These are phyloP conservation scores for Yarrowia sp. DNA, from an alignment of 805 yeast genomes.

Conservation along the genomic window DNA sequence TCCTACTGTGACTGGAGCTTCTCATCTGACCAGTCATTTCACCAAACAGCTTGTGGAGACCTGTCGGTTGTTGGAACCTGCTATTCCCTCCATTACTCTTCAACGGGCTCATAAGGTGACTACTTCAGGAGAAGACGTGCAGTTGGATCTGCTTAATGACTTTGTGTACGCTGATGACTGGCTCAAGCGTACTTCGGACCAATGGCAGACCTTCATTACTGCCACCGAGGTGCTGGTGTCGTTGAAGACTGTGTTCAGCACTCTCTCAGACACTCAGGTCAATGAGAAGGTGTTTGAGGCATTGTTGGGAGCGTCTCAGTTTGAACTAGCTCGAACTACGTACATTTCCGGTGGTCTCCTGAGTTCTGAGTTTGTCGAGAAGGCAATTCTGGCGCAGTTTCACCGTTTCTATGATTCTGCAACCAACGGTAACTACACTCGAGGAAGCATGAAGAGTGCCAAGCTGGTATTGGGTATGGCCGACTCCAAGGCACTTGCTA, in stretches of 20 bases:
- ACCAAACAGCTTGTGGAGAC: conserved; percentile 13
- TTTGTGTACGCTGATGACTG: conserved; percentile 19
- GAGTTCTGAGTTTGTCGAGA: conserved; percentile 1
- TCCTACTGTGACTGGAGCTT: background rate
- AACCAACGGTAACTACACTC: conserved; percentile 41
- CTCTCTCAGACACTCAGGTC: conserved; percentile 23
- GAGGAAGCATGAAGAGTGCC: conserved; percentile 44
- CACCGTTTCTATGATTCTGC: conserved; percentile 46
- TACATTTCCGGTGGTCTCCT: background rate
- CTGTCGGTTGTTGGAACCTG: conserved; percentile 14
- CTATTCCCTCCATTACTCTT: conserved; percentile 8
- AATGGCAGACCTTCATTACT: conserved; percentile 1
- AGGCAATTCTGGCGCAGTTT: conserved; percentile 34
- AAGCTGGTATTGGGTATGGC: conserved; percentile 32
- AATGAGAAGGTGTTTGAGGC: conserved; percentile 28
- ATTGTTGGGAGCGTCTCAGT: conserved; percentile 32
- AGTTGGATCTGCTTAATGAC: background rate
- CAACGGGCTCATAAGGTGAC: conserved; percentile 3
- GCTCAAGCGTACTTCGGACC: background rate
- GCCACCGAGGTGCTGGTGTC: background rate
- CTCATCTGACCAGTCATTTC: background rate
- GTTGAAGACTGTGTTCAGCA: background rate
- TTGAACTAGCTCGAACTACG: conserved; percentile 30
- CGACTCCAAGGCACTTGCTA: conserved; percentile 6
- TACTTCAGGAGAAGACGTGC: background rate